Evolutionary conservation across 176 grass and related monocot species (phyloP), one percentile per base, ranked within the genome.

Genomic region (Phoenix dactylifera): DNA sequence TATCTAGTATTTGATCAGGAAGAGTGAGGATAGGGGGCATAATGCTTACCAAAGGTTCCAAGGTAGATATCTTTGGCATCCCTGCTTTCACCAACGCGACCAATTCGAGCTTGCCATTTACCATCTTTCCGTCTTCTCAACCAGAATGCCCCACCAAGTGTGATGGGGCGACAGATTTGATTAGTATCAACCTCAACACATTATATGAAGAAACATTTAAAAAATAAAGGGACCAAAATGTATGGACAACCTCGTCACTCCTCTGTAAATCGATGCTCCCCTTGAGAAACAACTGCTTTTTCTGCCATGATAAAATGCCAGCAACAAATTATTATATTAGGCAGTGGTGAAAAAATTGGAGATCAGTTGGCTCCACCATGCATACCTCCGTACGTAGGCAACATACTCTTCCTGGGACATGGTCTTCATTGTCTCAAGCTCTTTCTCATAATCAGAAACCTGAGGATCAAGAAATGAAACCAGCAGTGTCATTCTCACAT

Each of bases 261-360:
- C 93, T 86, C 93, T 88, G 68, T 92, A 98, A 57, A 69, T 65
- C 48, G 87, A 98, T 81, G 93, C 87, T 15, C 93, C 93, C 79
- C 93, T 98, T 49, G 93, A 98, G 77, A 98, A 98, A 66, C 93
- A 98, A 63, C 87, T 92, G 62, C 93, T 98, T 74, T 85, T 79
- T 57, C 93, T 98, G 85, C 39, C 58, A 24, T 12, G 35, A 44
- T 12, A 55, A 63, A 10, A 39, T 66, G 25, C 16, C 15, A 68
- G 49, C 18, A 65, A 44, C 9, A 12, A 44, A 44, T 44, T 14
- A 44, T 44, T 12, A 44, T 44, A 44, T 9, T 44, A 12, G 1
- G 35, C 35, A 2, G 12, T 44, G 35, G 12, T 44, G 35, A 44
- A 44, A 44, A 44, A 44, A 44, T 2, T 44, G 35, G 10, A 44